Evolutionary conservation across 225 moss, liverwort and hornwort species (phyloP).

Genomic region (Thuidium tamariscinum): DNA sequence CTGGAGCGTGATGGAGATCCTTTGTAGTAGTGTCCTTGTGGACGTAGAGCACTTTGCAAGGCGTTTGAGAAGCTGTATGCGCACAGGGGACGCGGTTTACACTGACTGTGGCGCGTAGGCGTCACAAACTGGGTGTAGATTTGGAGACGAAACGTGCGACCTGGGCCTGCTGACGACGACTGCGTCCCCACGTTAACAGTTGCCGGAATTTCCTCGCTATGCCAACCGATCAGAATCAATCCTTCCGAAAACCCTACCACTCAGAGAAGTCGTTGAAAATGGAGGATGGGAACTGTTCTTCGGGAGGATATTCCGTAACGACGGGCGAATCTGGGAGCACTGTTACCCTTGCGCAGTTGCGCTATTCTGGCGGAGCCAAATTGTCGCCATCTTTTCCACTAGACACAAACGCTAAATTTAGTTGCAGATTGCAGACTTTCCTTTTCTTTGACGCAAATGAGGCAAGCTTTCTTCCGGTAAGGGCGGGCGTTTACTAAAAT

Average conservation of each 20-base stretch:
- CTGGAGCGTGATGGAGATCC: neutral
- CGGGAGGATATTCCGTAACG: neutral
- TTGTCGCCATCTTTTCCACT: neutral
- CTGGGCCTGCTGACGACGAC: neutral
- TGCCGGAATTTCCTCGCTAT: neutral
- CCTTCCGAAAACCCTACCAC: neutral
- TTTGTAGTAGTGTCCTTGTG: neutral
- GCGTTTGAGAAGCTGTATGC: neutral
- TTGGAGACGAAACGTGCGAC: neutral
- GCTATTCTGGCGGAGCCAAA: neutral
- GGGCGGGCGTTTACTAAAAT: neutral
- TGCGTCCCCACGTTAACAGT: neutral
- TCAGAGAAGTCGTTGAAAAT: neutral
- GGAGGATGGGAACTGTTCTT: neutral
- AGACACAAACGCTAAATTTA: neutral
- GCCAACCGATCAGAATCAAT: neutral
- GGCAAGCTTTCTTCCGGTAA: neutral
- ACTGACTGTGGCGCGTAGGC: neutral
- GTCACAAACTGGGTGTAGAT: neutral
- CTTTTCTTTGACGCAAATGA: neutral
- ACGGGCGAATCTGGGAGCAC: neutral
- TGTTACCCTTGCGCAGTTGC: neutral
- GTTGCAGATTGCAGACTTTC: neutral
- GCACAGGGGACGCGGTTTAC: neutral
- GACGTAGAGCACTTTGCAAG: neutral